Evolutionary conservation across 805 yeast genomes (phyloP), one percentile per base, ranked within the genome.

Genomic region (Ogataea neopini): DNA sequence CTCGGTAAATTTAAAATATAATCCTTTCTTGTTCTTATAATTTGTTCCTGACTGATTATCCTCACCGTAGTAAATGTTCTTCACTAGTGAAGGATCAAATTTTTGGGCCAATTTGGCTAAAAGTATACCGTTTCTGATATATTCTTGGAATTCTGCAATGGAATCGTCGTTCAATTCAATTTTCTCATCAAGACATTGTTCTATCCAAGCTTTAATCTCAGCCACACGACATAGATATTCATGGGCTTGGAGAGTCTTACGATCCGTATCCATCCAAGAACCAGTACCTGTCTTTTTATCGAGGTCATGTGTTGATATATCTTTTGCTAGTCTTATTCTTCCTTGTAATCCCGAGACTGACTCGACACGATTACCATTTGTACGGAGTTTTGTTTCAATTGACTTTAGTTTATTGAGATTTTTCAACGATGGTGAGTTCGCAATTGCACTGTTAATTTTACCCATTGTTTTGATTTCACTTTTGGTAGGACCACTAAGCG

Each of bases 1-100:
- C 62, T 94, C 97, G 0, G 96, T 88, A 64, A 89, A 96, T 52
- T 86, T 82, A 72, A 88, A 94, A 63, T 89, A 91, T 33, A 91
- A 73, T 1, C 62, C 67, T 2, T 56, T 52, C 48, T 61, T 71
- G 36, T 61, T 64, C 61, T 61, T 64, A 44, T 54, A 60, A 14
- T 55, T 50, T 3, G 49, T 48, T 7, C 52, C 45, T 1, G 54
- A 23, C 5, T 46, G 37, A 32, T 45, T 49, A 40, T 48, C 47
- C 61, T 56, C 54, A 73, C 86, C 56, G 76, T 77, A 41, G 80
- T 80, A 58, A 78, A 86, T 62, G 63, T 79, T 65, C 54, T 73
- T 70, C 41, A 82, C 82, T 44, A 78, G 69, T 0, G 79, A 75
- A 0, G 97, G 92, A 40, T 85, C 80, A 45, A 94, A 81, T 2